Conservation (phyloP, 2,329 filamentous ascomycete species). For the Phyllosticta citriasiana region DNA sequence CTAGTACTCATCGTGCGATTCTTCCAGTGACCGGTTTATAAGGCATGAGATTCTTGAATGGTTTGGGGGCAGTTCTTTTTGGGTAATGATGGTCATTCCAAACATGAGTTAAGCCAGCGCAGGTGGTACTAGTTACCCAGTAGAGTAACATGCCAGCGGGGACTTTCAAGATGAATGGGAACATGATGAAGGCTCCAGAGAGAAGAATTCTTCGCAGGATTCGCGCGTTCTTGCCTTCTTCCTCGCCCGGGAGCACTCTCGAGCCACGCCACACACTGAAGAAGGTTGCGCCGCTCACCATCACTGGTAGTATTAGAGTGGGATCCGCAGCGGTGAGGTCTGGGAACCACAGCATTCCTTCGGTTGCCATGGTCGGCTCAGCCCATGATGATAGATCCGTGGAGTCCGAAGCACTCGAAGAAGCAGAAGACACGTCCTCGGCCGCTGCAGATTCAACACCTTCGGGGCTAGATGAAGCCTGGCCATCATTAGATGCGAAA, state of each 20-base stretch:
- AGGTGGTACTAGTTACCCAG: conserved; percentile 25
- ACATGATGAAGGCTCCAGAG: conserved; percentile 22
- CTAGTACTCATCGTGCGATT: not conserved
- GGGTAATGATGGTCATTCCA: conserved; percentile 18
- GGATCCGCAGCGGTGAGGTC: conserved; percentile 47
- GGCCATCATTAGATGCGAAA: not conserved
- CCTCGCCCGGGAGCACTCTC: not conserved
- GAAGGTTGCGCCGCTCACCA: conserved; percentile 33
- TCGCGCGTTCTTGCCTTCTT: not conserved
- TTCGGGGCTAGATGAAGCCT: not conserved
- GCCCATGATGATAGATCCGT: conserved; percentile 18
- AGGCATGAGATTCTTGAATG: not conserved
- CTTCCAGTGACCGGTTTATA: not conserved
- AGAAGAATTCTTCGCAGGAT: conserved; percentile 17
- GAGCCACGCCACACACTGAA: not conserved
- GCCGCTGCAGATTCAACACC: not conserved
- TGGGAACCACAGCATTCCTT: conserved; percentile 53
- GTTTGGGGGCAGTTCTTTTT: not conserved
- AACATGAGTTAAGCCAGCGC: conserved; percentile 24
- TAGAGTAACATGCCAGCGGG: conserved; percentile 35
- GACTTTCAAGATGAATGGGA: conserved; percentile 23
- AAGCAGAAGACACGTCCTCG: not conserved
- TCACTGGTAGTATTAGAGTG: conserved; percentile 37
- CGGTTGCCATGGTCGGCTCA: conserved; percentile 42
- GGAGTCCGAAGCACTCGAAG: not conserved